Evolutionary conservation across 1,284 basidiomycete genomes (phyloP).

Genomic region (Ceratorhiza oryzae-sativae): DNA sequence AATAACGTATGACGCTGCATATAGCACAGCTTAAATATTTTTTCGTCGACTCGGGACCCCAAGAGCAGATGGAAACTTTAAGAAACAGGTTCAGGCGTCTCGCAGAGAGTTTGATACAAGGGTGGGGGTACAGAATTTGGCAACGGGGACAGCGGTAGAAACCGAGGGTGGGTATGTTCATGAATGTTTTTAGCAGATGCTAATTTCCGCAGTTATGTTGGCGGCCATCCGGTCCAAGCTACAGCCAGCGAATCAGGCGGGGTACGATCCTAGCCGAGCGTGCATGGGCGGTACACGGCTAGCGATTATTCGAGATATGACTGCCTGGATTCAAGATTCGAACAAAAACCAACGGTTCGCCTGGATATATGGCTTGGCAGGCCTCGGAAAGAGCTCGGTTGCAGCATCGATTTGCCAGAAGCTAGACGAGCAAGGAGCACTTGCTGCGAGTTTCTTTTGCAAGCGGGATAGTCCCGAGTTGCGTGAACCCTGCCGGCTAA

Average conservation of each 20-base stretch:
- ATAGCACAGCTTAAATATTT: neutral
- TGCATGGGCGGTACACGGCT: constrained; percentile 43
- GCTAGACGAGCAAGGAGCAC: constrained; percentile 29
- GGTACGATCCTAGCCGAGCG: neutral
- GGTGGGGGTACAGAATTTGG: neutral
- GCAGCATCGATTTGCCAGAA: constrained; percentile 44
- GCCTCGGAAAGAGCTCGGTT: constrained; percentile 46
- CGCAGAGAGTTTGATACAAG: neutral
- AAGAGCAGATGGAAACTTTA: neutral
- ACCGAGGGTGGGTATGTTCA: neutral
- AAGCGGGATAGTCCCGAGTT: constrained; percentile 42
- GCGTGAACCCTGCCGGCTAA: neutral
- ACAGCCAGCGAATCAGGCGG: neutral
- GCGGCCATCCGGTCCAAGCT: neutral
- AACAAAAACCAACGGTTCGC: constrained; percentile 33
- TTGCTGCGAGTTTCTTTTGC: constrained; percentile 49
- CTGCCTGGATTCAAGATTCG: constrained; percentile 30
- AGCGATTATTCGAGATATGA: constrained; percentile 40
- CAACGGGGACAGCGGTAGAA: neutral
- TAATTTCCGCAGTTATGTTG: neutral
- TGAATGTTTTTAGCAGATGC: too few species aligned
- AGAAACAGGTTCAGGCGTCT: neutral
- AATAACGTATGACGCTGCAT: too few species aligned
- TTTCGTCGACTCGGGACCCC: neutral
- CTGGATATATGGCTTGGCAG: constrained; percentile 46